Base-by-base conservation (phyloP, 73 alveolate genomes). In the Diophrys appendiculata region DNA sequence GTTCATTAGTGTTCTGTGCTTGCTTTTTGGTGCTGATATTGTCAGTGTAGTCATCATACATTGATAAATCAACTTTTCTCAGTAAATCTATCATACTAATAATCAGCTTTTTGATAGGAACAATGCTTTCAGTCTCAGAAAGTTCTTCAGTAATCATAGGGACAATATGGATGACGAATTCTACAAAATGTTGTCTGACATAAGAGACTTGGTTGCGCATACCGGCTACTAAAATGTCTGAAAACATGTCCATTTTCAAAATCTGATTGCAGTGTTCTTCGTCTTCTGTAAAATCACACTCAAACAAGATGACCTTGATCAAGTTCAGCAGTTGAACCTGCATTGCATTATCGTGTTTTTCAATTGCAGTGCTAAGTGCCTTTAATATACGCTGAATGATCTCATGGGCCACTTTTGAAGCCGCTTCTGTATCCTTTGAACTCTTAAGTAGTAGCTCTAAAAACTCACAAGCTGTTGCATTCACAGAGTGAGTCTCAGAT, bases 381-480 rank as follows among this genome's bases (percentile, higher is more conserved):
- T 80, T 85, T 25, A 93, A 72, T 31, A 93, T 92, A 2, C 96
- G 93, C 31, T 88, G 92, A 67, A 88, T 89, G 14, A 93, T 90
- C 33, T 90, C 77, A 68, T 93, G 96, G 11, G 96, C 87, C 14
- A 93, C 88, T 52, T 87, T 91, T 89, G 82, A 84, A 29, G 93
- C 87, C 65, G 56, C 80, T 68, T 84, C 89, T 67, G 91, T 78
- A 22, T 93, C 92, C 35, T 77, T 65, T 56, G 92, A 82, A 67
- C 87, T 84, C 74, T 81, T 87, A 52, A 93, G 80, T 65, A 93
- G 78, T 64, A 90, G 82, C 77, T 93, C 98, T 77, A 93, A 73
- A 80, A 93, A 93, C 82, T 93, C 98, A 33, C 98, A 93, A 29
- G 96, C 91, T 2, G 98, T 91, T 0, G 98, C 98, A 55, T 93